Base-by-base conservation (phyloP, 176 grass and related monocot species). In the Avena eriantha region DNA sequence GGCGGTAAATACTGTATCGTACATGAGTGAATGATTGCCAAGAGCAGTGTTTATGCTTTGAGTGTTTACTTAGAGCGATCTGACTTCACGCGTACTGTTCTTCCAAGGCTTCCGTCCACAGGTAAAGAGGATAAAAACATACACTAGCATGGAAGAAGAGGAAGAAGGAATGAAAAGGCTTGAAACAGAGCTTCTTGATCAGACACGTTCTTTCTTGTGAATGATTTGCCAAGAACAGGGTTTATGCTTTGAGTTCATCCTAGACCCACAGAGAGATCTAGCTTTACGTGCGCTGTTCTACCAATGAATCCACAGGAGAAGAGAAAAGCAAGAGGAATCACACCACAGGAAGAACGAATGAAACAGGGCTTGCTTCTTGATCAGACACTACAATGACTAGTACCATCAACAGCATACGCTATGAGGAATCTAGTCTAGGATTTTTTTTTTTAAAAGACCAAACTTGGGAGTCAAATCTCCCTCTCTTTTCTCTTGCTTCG, bases 141-240 rank as follows among this genome's bases (percentile, higher is more conserved):
- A 22, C 7, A 1, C 39, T 60, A 60, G n/a, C 8, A 59, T 59
- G 58, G 58, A 24, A 12, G 58, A 24, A 58, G 58, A 47, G 45
- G 45, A 47, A 47, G 45, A 47, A 47, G 7, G 45, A 47, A 47
- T 10, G 45, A 41, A 39, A 41, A 7, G 39, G 39, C 39, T 41
- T 41, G 39, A 47, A 47, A 47, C 45, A 10, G 45, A 47, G 45
- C 10, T 47, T 47, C 45, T 47, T 47, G 45, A 47, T 47, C 45
- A 10, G 45, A 47, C 45, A 47, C 45, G 45, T 41, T 41, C 6
- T 41, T 41, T 41, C 39, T 8, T 41, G 39, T 0, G 39, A 41
- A 41, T 41, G 39, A 41, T 41, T 57, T 80, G 34, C 58, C 26
- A 41, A 49, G 85, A 89, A 57, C 69, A 49, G 34, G 15, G 21